Evolutionary conservation across 441 rosid genomes (phyloP).

Genomic region (Brassica balearica): DNA sequence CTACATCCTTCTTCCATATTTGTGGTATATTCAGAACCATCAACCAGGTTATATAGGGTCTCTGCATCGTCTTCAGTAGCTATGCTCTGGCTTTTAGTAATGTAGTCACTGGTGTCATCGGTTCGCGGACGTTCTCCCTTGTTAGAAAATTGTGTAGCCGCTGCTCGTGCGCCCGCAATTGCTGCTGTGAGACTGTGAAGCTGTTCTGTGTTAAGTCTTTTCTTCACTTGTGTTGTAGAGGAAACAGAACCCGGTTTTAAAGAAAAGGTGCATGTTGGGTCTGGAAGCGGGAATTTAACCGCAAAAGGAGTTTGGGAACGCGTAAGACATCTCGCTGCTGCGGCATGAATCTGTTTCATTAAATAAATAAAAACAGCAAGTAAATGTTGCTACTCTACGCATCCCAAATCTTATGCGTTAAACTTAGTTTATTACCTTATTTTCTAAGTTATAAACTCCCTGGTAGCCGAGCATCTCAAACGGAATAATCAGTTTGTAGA

Average conservation of each 20-base stretch:
- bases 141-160: slow-evolving; percentile 75
- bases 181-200: slow-evolving; percentile 69
- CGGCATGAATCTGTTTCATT: slow-evolving; percentile 60
- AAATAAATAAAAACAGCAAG: background rate
- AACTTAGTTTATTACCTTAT: slow-evolving; percentile 87
- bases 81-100: slow-evolving; percentile 35
- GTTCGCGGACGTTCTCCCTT: slow-evolving; percentile 48
- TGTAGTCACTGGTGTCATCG: slow-evolving; percentile 26
- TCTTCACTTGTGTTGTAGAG: slow-evolving; percentile 29
- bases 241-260: slow-evolving; percentile 76
- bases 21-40: slow-evolving; percentile 25
- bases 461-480: slow-evolving; percentile 94
- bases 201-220: slow-evolving; percentile 47
- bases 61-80: slow-evolving; percentile 39
- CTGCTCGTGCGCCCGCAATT: slow-evolving; percentile 81
- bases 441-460: slow-evolving; percentile 88
- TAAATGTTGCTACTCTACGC: background rate
- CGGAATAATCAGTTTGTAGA: slow-evolving; percentile 76
- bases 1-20: slow-evolving; percentile 24
- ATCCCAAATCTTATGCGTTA: background rate
- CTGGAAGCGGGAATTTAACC: slow-evolving; percentile 73
- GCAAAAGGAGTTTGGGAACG: slow-evolving; percentile 57
- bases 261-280: slow-evolving; percentile 70
- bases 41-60: slow-evolving; percentile 22
- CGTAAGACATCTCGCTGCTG: slow-evolving; percentile 79